Evolutionary conservation across 2,329 filamentous ascomycete genomes (phyloP).

Genomic region (Dactylellina sp.): DNA sequence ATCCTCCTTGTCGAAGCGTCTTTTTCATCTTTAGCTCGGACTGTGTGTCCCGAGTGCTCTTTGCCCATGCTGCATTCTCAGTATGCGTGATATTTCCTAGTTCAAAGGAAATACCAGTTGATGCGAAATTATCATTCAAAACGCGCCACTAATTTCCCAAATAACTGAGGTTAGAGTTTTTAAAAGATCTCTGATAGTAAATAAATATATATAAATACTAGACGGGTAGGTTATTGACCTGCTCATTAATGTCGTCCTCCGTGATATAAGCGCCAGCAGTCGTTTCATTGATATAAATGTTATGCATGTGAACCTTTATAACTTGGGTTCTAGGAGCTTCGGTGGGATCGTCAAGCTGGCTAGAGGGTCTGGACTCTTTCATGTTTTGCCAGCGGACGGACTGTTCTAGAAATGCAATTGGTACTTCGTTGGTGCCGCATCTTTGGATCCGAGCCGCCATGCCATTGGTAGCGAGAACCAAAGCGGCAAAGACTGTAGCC

Average conservation of each 20-base stretch:
- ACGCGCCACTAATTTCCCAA: slow-evolving; percentile 19
- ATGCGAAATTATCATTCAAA: slow-evolving; percentile 32
- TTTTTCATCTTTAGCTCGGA: slow-evolving; percentile 21
- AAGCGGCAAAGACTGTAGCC: neutral
- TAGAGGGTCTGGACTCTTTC: slow-evolving; percentile 5
- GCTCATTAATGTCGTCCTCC: slow-evolving; percentile 21
- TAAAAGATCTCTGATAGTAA: no score
- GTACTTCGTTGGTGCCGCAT: slow-evolving; percentile 21
- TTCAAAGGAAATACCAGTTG: slow-evolving; percentile 24
- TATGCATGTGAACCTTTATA: slow-evolving; percentile 33
- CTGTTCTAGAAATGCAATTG: slow-evolving; percentile 17
- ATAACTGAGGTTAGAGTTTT: no score
- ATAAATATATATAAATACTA: no score
- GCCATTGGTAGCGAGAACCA: slow-evolving; percentile 1
- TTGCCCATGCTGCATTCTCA: slow-evolving; percentile 23
- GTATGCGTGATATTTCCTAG: slow-evolving; percentile 22
- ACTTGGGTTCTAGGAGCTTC: neutral
- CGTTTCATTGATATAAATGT: slow-evolving; percentile 14
- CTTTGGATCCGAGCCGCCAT: neutral
- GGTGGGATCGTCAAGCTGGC: neutral
- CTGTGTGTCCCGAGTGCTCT: neutral
- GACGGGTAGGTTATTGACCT: slow-evolving; percentile 14
- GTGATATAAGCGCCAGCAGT: slow-evolving; percentile 24
- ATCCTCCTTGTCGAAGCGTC: slow-evolving; percentile 17
- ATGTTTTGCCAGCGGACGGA: slow-evolving; percentile 17